Evolutionary conservation across 441 rosid species (phyloP), one percentile per base, ranked within the genome.

Genomic region (Pelargonium australe): DNA sequence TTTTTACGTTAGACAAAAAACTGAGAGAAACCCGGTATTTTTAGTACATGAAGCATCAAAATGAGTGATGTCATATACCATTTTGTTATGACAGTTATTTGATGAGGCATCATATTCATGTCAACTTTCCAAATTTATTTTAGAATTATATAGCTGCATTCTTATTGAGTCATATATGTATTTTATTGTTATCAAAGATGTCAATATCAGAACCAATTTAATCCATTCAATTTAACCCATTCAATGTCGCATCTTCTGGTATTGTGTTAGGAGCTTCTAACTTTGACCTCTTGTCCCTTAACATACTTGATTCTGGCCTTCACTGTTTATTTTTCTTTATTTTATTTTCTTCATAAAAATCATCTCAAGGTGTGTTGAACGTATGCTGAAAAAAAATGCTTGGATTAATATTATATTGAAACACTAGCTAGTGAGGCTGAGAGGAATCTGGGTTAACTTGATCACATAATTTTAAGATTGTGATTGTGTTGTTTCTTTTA

Each of bases 341-440:
- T 34, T 34, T 34, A 34, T 34, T 34, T 34, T 34, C 40, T 53
- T 25, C 61, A n/a, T 45, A 14, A 14, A 58, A 53, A 58, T 58
- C 4, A 44, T 64, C 23, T 43, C 28, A 55, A 57, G 55, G 25
- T 40, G 13, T 23, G n/a, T n/a, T 20, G 31, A 23, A 41, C 10
- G 11, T 66, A 31, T 66, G 8, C 7, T 53, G 60, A 2, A 66
- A 23, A 67, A 67, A 31, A 67, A 61, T 19, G 67, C 51, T 62
- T 67, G 17, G 6, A 67, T 7, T 49, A 19, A 34, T 34, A 34
- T 9, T 16, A 2, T 20, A 14, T 19, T 10, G 44, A 43, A 41
- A 10, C 57, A 49, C 16, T 49, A 49, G n/a, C 17, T 49, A 49
- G n/a, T 14, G n/a, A n/a, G 28, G 44, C 57, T 25, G 31, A 57